phyloP scores from a whole-genome alignment of 352 stramenopile genomes.

The Phytophthora pseudosyringae region DNA sequence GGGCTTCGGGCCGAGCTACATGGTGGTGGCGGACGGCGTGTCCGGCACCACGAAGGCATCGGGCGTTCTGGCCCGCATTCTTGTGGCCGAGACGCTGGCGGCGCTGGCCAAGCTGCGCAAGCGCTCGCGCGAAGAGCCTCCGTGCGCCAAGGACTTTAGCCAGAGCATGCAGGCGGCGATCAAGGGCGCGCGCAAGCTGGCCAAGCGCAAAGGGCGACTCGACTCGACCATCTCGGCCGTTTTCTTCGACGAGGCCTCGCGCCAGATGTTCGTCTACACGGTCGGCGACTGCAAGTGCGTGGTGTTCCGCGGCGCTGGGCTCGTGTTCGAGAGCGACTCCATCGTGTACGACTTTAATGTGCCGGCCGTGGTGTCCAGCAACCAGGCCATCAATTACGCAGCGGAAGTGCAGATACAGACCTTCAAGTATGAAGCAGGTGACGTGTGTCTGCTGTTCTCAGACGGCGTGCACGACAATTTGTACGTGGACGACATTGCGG shows the following conservation, averaged over 20 bases:
- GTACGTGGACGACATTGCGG: slow-evolving; percentile 83
- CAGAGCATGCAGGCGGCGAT: slow-evolving; percentile 73
- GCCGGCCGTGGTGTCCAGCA: slow-evolving; percentile 85
- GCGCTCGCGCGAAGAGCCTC: slow-evolving; percentile 51
- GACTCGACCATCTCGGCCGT: slow-evolving; percentile 87
- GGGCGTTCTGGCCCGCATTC: slow-evolving; percentile 76
- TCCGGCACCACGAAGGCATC: slow-evolving; percentile 88
- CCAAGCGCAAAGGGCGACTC: slow-evolving; percentile 79
- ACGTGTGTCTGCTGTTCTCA: slow-evolving; percentile 87
- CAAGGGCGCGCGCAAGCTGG: slow-evolving; percentile 75
- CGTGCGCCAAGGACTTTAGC: slow-evolving; percentile 69
- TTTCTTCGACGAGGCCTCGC: slow-evolving; percentile 75
- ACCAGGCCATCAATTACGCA: slow-evolving; percentile 85
- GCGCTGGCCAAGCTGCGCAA: slow-evolving; percentile 77
- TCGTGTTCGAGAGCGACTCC: slow-evolving; percentile 90
- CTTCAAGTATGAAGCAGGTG: slow-evolving; percentile 71
- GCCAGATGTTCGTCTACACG: slow-evolving; percentile 85
- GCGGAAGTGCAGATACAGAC: slow-evolving; percentile 77
- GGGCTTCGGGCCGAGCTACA: slow-evolving; percentile 85
- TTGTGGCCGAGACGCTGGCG: slow-evolving; percentile 79
- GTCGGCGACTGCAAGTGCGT: slow-evolving; percentile 91
- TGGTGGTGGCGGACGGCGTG: slow-evolving; percentile 88
- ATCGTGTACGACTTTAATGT: slow-evolving; percentile 93
- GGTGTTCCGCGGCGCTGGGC: slow-evolving; percentile 57
- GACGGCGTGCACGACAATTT: slow-evolving; percentile 90